phyloP scores from a whole-genome alignment of 2,329 filamentous ascomycete species.

The Bipolaris gigantea region DNA sequence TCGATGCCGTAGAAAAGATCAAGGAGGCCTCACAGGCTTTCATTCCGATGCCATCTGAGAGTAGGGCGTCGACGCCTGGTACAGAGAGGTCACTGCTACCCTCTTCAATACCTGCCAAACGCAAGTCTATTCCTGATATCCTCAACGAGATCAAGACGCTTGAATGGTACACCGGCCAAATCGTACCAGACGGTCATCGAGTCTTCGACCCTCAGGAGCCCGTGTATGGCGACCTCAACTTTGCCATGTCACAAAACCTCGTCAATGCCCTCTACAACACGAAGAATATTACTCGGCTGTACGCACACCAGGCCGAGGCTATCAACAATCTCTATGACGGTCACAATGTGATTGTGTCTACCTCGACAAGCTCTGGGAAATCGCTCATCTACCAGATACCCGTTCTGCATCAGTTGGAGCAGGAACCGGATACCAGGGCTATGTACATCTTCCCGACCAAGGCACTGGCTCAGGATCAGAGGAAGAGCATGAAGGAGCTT shows the following conservation, averaged over 20 bases:
- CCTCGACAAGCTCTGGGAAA: conserved; percentile 94
- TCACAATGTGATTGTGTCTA: conserved; percentile 86
- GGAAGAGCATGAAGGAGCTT: conserved; percentile 82
- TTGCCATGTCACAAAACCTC: conserved; percentile 82
- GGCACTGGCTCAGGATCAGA: conserved; percentile 91
- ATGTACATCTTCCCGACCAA: conserved; percentile 99
- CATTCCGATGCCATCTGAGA: conserved; percentile 63
- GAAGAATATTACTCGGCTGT: conserved; percentile 81
- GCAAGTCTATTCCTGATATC: conserved; percentile 81
- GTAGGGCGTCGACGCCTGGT: conserved; percentile 47
- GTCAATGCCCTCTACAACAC: conserved; percentile 98
- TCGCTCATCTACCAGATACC: conserved; percentile 98
- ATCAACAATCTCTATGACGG: conserved; percentile 85
- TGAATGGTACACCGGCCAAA: conserved; percentile 88
- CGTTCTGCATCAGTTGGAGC: conserved; percentile 82
- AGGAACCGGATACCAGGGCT: conserved; percentile 73
- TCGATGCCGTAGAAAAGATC: conserved; percentile 70
- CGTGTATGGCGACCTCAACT: conserved; percentile 80
- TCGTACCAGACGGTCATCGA: conserved; percentile 89
- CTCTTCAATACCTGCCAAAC: conserved; percentile 73
- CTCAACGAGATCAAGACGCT: conserved; percentile 78
- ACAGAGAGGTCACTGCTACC: conserved; percentile 58
- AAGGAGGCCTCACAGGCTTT: conserved; percentile 60
- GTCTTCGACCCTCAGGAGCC: conserved; percentile 85
- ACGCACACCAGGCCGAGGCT: conserved; percentile 89